phyloP scores from a whole-genome alignment of 768 basidiomycete genomes.

The Boletus vermiculosoides region DNA sequence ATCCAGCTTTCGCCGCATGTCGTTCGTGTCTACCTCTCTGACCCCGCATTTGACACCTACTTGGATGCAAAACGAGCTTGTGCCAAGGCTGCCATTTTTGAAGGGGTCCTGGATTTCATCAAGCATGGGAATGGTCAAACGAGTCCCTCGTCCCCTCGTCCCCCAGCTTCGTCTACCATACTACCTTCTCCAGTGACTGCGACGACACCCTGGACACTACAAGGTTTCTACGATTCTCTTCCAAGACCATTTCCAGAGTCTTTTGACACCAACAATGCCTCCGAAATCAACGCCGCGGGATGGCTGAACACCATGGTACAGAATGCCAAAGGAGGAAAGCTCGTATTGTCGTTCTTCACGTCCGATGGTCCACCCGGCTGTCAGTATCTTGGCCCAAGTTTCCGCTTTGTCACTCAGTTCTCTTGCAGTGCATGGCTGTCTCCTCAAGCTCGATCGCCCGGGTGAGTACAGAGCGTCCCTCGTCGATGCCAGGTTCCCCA shows the following conservation, averaged over 20 bases:
- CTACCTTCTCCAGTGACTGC: background rate
- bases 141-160: constrained; percentile 31
- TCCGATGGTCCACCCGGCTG: constrained; percentile 43
- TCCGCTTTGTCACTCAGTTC: constrained; percentile 1
- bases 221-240: constrained; percentile 61
- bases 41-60: constrained; percentile 40
- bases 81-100: constrained; percentile 50
- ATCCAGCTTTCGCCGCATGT: constrained; percentile 52
- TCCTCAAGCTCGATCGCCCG: constrained; percentile 52
- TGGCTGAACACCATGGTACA: constrained; percentile 55
- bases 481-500: constrained; percentile 61
- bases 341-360: constrained; percentile 45
- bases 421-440: constrained; percentile 55
- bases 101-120: constrained; percentile 61
- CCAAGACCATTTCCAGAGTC: constrained; percentile 62
- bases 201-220: constrained; percentile 41
- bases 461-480: constrained; percentile 53
- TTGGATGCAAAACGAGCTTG: constrained; percentile 51
- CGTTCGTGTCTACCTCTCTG: constrained; percentile 51
- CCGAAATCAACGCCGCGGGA: constrained; percentile 52
- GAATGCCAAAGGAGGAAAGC: constrained; percentile 48
- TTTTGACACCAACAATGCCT: constrained; percentile 42
- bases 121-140: constrained; percentile 52
- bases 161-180: background rate
- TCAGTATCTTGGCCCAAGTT: constrained; percentile 33